Percentiles rank a stretch among this genome's conserved stretches.
Conservation (phyloP, 2,329 filamentous ascomycete genomes). For the Pseudogymnoascus destructans region DNA sequence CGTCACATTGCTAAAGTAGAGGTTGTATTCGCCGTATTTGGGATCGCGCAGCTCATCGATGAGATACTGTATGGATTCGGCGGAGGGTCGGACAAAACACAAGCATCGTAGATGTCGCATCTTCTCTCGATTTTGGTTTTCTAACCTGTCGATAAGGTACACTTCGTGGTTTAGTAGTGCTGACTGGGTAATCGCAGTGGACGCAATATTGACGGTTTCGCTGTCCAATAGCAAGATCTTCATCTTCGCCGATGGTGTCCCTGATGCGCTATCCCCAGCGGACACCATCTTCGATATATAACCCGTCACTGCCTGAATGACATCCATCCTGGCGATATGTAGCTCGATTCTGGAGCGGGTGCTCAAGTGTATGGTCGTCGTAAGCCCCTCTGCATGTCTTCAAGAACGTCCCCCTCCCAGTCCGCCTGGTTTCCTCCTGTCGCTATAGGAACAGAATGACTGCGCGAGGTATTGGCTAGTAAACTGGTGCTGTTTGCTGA, state of each 20-base stretch:
- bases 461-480: background rate
- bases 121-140: slow-evolving; percentile 82
- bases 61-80: slow-evolving; percentile 82
- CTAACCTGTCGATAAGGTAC: slow-evolving; percentile 91
- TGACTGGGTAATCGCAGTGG: slow-evolving; percentile 90
- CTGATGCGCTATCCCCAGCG: slow-evolving; percentile 56
- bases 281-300: slow-evolving; percentile 97
- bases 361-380: slow-evolving; percentile 5
- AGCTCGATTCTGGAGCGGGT: background rate
- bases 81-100: slow-evolving; percentile 82
- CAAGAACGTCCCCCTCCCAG: background rate
- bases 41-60: slow-evolving; percentile 94
- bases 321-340: slow-evolving; percentile 54
- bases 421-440: background rate
- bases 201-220: slow-evolving; percentile 89
- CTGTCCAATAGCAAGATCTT: slow-evolving; percentile 90
- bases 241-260: slow-evolving; percentile 75
- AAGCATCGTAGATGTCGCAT: slow-evolving; percentile 94
- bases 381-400: slow-evolving; percentile 1
- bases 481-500: background rate
- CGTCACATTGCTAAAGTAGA: slow-evolving; percentile 95
- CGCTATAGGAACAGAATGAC: background rate
- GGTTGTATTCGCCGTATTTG: slow-evolving; percentile 92
- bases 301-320: slow-evolving; percentile 81
- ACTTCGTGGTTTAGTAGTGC: slow-evolving; percentile 85